Conservation (phyloP, 805 yeast genomes). For the Ogataea dorogensis region DNA sequence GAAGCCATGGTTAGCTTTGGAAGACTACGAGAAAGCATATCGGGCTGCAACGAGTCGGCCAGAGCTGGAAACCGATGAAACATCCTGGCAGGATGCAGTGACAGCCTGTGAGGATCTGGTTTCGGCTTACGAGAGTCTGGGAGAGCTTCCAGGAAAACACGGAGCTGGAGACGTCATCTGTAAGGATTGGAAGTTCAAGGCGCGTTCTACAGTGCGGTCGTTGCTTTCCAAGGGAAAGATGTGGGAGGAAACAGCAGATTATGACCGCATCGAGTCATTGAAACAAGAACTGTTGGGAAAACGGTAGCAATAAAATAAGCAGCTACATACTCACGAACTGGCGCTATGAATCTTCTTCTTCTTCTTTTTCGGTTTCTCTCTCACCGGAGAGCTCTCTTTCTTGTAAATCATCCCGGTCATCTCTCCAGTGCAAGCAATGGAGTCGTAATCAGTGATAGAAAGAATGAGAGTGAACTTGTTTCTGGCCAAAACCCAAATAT, state of each 20-base stretch:
- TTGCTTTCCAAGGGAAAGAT: slow-evolving; percentile 75
- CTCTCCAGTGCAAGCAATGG: slow-evolving; percentile 8
- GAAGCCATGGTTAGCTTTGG: slow-evolving; percentile 85
- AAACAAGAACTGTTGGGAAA: slow-evolving; percentile 41
- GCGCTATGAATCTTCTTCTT: slow-evolving; percentile 16
- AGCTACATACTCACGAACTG: slow-evolving; percentile 7
- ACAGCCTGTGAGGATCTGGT: slow-evolving; percentile 75
- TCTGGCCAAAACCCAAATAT: slow-evolving; percentile 20
- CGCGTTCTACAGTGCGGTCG: slow-evolving; percentile 67
- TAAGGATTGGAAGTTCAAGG: slow-evolving; percentile 87
- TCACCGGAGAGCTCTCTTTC: slow-evolving; percentile 5
- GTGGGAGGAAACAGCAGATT: slow-evolving; percentile 82
- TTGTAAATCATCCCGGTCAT: slow-evolving; percentile 3
- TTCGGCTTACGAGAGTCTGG: slow-evolving; percentile 83
- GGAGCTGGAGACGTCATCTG: slow-evolving; percentile 85
- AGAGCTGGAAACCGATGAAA: slow-evolving; percentile 58
- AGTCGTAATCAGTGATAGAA: slow-evolving; percentile 19
- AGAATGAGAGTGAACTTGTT: slow-evolving; percentile 21
- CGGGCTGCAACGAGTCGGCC: slow-evolving; percentile 68
- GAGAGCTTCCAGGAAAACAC: slow-evolving; percentile 77
- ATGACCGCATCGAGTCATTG: slow-evolving; percentile 59
- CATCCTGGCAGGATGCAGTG: slow-evolving; percentile 74
- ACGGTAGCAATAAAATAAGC: slow-evolving; percentile 6
- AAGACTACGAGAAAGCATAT: slow-evolving; percentile 82
- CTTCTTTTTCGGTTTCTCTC: slow-evolving; percentile 10